Percentiles rank a stretch among this genome's conserved stretches.
These are phyloP conservation scores for Sarcomyxa edulis DNA, from an alignment of 768 basidiomycete genomes.

Conservation along the genomic window DNA sequence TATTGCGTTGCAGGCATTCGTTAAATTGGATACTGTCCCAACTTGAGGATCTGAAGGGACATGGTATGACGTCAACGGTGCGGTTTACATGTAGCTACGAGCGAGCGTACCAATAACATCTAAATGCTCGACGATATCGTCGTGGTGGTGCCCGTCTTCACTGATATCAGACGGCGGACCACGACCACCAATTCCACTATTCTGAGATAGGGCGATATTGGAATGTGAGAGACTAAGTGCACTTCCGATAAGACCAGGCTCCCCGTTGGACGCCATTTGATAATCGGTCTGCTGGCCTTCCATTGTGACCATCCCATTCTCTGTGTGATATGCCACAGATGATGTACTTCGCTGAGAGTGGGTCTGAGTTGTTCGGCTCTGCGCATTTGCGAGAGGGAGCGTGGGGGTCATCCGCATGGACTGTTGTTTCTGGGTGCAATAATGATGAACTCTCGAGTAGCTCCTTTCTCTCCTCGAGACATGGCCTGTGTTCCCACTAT, in stretches of 20 bases:
- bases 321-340: too few relatives aligned
- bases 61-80: background rate
- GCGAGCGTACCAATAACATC: constrained; percentile 62
- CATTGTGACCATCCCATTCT: constrained; percentile 20
- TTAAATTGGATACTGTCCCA: constrained; percentile 66
- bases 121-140: constrained; percentile 79
- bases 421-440: too few relatives aligned
- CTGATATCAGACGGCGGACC: constrained; percentile 3
- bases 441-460: too few relatives aligned
- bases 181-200: constrained; percentile 6
- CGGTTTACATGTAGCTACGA: constrained; percentile 1
- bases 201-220: constrained; percentile 12
- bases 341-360: too few relatives aligned
- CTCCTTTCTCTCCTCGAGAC: too few relatives aligned
- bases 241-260: constrained; percentile 38
- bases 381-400: too few relatives aligned
- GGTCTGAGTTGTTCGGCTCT: too few relatives aligned
- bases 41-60: constrained; percentile 58
- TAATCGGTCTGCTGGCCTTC: constrained; percentile 38
- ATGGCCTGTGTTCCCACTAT: too few relatives aligned
- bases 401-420: too few relatives aligned
- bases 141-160: constrained; percentile 46
- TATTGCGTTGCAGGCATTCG: constrained; percentile 78
- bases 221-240: constrained; percentile 32
- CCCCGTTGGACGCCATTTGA: constrained; percentile 26